A percentile compares a stretch with the other conserved stretches of the same genome.
phyloP scores from a whole-genome alignment of 768 basidiomycete species.

The Xerocomellus dryophilus region DNA sequence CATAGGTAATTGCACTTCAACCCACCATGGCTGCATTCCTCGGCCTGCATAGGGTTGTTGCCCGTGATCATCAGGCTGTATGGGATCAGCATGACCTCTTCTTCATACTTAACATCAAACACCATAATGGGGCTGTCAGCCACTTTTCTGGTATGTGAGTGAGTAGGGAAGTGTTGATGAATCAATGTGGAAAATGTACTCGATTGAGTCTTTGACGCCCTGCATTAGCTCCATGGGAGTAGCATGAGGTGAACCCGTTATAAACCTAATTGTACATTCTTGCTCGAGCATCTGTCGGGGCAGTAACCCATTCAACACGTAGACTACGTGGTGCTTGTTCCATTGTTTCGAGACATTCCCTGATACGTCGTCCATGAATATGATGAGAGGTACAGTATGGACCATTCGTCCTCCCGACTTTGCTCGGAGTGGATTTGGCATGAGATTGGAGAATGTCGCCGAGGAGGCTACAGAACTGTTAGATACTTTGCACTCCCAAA shows the following conservation, averaged over 20 bases:
- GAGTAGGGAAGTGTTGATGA: not conserved
- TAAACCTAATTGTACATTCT: constrained; percentile 29
- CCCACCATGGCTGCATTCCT: constrained; percentile 34
- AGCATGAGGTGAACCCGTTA: constrained; percentile 34
- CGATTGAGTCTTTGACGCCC: constrained; percentile 28
- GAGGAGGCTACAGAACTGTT: constrained; percentile 2
- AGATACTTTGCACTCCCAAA: not conserved
- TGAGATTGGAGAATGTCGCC: not conserved
- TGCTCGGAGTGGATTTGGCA: constrained; percentile 21
- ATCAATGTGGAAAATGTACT: constrained; percentile 7
- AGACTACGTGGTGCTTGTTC: constrained; percentile 36
- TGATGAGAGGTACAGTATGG: constrained; percentile 23
- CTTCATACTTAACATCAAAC: constrained; percentile 22
- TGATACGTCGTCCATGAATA: constrained; percentile 38
- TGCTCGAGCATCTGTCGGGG: constrained; percentile 32
- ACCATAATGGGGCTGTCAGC: not conserved
- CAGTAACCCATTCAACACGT: constrained; percentile 33
- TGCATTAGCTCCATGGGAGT: constrained; percentile 33
- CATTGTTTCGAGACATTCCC: constrained; percentile 38
- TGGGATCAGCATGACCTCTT: constrained; percentile 23
- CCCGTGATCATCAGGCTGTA: constrained; percentile 23
- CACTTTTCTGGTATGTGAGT: not conserved
- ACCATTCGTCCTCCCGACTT: constrained; percentile 21
- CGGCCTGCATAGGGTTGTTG: constrained; percentile 39
- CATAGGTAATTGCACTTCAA: constrained; percentile 34